A percentile compares a stretch with the other conserved stretches of the same genome.
Evolutionary conservation across 768 basidiomycete genomes (phyloP).

Genomic region (Stropharia rugosoannulata): DNA sequence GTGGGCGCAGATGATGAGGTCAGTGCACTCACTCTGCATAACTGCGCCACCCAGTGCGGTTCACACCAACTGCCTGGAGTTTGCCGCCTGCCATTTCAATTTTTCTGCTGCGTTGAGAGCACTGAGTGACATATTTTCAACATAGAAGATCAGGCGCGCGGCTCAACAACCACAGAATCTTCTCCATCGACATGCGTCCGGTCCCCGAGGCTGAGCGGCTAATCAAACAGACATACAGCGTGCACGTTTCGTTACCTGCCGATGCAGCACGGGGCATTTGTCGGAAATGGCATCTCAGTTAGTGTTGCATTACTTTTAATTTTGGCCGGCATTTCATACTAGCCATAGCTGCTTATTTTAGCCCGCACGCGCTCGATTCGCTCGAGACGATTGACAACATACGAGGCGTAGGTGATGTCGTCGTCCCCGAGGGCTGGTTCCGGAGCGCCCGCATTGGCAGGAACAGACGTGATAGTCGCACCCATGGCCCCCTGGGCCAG

Average conservation of each 20-base stretch:
- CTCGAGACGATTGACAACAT: conserved; percentile 73
- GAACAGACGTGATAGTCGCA: conserved; percentile 49
- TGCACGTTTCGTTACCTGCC: conserved; percentile 62
- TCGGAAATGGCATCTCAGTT: conserved; percentile 86
- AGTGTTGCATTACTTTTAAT: conserved; percentile 24
- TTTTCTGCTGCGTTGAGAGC: conserved; percentile 5
- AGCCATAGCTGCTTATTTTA: conserved; percentile 79
- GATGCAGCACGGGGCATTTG: conserved; percentile 51
- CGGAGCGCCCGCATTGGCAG: conserved; percentile 75
- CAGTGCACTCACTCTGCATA: conserved; percentile 10
- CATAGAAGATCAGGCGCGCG: conserved; percentile 24
- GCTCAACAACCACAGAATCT: conserved; percentile 26
- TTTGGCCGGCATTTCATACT: conserved; percentile 25
- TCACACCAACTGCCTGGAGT: conserved; percentile 14
- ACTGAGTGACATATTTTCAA: conserved; percentile 2
- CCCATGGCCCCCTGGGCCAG: conserved; percentile 28
- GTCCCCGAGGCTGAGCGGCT: conserved; percentile 58
- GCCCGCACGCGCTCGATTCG: conserved; percentile 69
- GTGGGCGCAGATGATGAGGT: conserved; percentile 78
- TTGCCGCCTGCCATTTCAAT: conserved; percentile 8
- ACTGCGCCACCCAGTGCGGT: conserved; percentile 11
- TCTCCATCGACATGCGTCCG: conserved; percentile 34
- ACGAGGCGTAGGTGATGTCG: conserved; percentile 60
- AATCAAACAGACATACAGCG: conserved; percentile 85
- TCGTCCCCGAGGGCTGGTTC: conserved; percentile 77